Evolutionary conservation across 2,329 filamentous ascomycete genomes (phyloP).

Genomic region (Pseudopyrenochaeta lycopersici): DNA sequence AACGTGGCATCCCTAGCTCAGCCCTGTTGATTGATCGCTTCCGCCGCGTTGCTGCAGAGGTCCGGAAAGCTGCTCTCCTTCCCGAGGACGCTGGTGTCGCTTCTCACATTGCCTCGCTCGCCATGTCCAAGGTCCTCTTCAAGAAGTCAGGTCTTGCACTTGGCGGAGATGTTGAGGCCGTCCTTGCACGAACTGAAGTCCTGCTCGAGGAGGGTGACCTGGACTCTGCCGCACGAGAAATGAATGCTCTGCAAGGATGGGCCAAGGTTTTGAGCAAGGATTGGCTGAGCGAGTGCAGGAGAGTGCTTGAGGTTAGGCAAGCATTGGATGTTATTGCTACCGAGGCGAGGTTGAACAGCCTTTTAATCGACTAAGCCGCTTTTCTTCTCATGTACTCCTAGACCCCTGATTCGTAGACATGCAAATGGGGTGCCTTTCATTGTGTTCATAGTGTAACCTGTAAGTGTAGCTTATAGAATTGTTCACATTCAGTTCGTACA

Average conservation of each 20-base stretch:
- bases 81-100: conserved; percentile 95
- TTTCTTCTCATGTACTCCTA: conserved; percentile 4
- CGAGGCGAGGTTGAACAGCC: conserved; percentile 86
- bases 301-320: conserved; percentile 94
- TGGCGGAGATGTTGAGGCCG: conserved; percentile 91
- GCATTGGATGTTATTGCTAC: conserved; percentile 94
- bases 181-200: conserved; percentile 87
- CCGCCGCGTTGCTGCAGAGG: conserved; percentile 88
- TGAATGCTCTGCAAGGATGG: conserved; percentile 94
- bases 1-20: conserved; percentile 84
- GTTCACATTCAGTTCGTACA: conserved; percentile 8
- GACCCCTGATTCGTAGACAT: conserved; percentile 2
- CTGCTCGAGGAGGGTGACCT: conserved; percentile 92
- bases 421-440: conserved; percentile 4
- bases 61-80: conserved; percentile 90
- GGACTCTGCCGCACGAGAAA: conserved; percentile 89
- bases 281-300: conserved; percentile 90
- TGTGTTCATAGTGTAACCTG: conserved; percentile 13
- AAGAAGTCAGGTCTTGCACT: conserved; percentile 81
- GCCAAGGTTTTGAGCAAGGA: conserved; percentile 93
- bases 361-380: conserved; percentile 74
- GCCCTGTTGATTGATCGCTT: conserved; percentile 94
- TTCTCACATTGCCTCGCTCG: conserved; percentile 87
- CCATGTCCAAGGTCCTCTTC: conserved; percentile 94
- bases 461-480: conserved; percentile 21